Evolutionary conservation across 192 early-diverging fungal species (phyloP), one percentile per base, ranked within the genome.

Genomic region (Geosiphon pyriformis): DNA sequence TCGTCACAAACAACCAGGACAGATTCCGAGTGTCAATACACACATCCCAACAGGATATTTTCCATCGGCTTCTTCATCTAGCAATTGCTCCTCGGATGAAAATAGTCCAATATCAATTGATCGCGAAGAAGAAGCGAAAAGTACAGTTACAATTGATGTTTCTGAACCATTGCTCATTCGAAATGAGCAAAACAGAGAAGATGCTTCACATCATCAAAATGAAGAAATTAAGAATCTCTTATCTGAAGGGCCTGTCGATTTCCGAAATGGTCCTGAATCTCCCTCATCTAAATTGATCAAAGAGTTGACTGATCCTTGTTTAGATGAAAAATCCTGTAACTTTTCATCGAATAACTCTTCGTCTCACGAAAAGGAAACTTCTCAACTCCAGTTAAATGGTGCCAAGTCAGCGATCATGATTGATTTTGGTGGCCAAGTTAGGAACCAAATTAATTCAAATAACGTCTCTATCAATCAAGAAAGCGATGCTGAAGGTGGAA

Each of bases 71-170:
- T 27, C 25, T n/a, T 33, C 62, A n/a, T 53, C 51, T 20, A 33
- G 53, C 53, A n/a, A 48, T 29, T 17, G 34, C 30, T 33, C 27
- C 23, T 33, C 20, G 25, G 20, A 18, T 12, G 62, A 65, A 31
- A 37, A 65, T 27, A 22, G 32, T 47, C 30, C 57, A 37, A 59
- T 34, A 50, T 18, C 22, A 15, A 37, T 17, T 12, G 62, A 53
- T 18, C 25, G 17, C 11, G n/a, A n/a, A n/a, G 62, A 65, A 49
- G 62, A 65, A 3, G 8, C 32, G 27, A 65, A 65, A 65, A 26
- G 30, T 52, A 65, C 49, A 4, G 27, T 65, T 3, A 65, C 62
- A 33, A 65, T 65, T 34, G 26, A 65, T 35, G 62, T 65, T 50
- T n/a, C 49, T 29, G 62, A 62, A 4, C n/a, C 61, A 50, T 46